Base-by-base conservation (phyloP, 306 rosid species). In the Cucurbita maxima region DNA sequence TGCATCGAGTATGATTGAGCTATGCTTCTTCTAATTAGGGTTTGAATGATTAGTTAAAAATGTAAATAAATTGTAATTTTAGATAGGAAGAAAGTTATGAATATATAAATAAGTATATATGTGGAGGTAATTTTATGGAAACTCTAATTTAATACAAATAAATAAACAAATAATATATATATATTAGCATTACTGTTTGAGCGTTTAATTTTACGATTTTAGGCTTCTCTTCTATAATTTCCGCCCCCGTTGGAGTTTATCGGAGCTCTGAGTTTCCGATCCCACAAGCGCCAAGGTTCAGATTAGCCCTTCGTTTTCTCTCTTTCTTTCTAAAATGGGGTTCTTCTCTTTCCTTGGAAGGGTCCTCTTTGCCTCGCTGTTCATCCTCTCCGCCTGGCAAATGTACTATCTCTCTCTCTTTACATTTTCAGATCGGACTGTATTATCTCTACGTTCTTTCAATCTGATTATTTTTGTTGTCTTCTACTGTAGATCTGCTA, bases 331-430 rank as follows among this genome's bases (percentile, higher is more conserved):
- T n/a, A 12, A 48, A 63, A 92, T 92, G 97, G 96, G 92, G 5
- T 89, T 92, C 84, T 64, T 75, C 79, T 89, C 96, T 68, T 92
- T 92, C 70, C 82, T 89, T 74, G 97, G 97, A 37, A 91, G 97
- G 30, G 85, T 92, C 54, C 92, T 92, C 74, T 92, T 92, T 73
- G 92, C 97, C 59, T 85, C 96, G 36, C 78, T 92, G 84, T 92
- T 92, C 89, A 88, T 92, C 83, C 90, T 89, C 85, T 89, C 96
- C 48, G 97, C 97, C 3, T 87, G 94, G 94, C 96, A 92, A 85
- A 83, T 86, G 97, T 89, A 48, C 16, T 58, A 70, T 14, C 71
- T 62, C 68, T 60, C 68, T 58, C 43, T 34, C 20, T 58, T 2
- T 59, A 25, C 40, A 8, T 58, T 25, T 11, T 58, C 20, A 41